Evolutionary conservation across 371 early-diverging fungal genomes (phyloP).

Genomic region (Mucor plumbeus): DNA sequence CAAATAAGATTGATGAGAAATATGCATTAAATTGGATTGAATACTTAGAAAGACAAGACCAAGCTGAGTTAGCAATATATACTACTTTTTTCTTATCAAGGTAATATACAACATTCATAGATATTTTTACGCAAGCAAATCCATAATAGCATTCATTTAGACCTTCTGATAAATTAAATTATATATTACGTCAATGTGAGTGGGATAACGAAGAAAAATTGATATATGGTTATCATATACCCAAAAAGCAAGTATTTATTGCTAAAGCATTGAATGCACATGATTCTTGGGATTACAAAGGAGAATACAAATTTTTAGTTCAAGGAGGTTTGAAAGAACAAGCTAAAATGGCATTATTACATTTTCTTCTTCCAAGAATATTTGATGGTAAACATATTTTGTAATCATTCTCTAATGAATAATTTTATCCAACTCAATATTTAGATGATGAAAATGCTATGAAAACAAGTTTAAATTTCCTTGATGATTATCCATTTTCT

Average conservation of each 20-base stretch:
- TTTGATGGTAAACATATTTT: conserved; percentile 18
- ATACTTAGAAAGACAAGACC: conserved; percentile 16
- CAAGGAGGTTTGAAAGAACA: conserved; percentile 13
- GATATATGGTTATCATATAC: conserved; percentile 21
- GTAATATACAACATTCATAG: conserved; percentile 1
- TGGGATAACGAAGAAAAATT: conserved; percentile 19
- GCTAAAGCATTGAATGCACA: conserved; percentile 32
- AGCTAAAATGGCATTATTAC: conserved; percentile 17
- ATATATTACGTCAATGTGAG: conserved; percentile 24
- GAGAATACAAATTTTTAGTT: conserved; percentile 21
- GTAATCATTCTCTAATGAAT: not conserved
- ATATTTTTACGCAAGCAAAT: no score
- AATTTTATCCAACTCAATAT: not conserved
- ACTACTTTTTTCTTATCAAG: conserved; percentile 12
- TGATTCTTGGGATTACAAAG: conserved; percentile 29
- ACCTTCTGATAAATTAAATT: not conserved
- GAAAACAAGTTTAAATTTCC: not conserved
- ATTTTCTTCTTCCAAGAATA: conserved; percentile 25
- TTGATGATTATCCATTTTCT: not conserved
- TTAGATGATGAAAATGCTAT: not conserved
- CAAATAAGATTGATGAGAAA: not conserved
- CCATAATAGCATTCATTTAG: not conserved
- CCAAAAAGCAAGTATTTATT: conserved; percentile 11
- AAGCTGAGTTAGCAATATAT: conserved; percentile 24
- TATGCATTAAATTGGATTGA: conserved; percentile 18